Percentiles rank a stretch among this genome's conserved stretches.
Conservation (phyloP, 306 rosid species). For the Fragaria iinumae region DNA sequence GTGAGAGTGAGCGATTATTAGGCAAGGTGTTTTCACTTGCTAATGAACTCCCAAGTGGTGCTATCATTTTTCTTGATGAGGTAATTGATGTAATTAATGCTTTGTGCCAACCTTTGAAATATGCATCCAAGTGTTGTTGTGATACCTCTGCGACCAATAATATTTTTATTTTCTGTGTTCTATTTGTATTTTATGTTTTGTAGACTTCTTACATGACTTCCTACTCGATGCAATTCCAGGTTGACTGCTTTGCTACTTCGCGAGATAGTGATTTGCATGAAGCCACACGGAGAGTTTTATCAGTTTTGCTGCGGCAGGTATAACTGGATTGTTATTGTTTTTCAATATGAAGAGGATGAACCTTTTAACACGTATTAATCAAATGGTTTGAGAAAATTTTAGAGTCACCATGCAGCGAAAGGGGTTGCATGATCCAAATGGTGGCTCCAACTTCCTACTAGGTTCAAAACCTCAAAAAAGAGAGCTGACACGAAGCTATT, state of each 20-base stretch:
- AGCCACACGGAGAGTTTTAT: conserved; percentile 83
- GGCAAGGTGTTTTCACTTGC: conserved; percentile 86
- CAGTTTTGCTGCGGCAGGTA: conserved; percentile 63
- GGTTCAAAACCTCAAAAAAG: not conserved
- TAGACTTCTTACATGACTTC: not conserved
- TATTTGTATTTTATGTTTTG: not conserved
- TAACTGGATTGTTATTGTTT: conserved; percentile 5
- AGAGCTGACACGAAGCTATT: not conserved
- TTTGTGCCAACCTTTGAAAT: not conserved
- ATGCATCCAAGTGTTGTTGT: not conserved
- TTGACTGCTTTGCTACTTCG: conserved; percentile 78
- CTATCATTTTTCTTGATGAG: conserved; percentile 88
- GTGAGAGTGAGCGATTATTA: conserved; percentile 85
- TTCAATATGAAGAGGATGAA: not conserved
- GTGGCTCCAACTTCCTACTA: not conserved
- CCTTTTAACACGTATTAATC: not conserved
- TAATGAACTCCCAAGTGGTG: conserved; percentile 69
- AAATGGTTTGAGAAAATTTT: not conserved
- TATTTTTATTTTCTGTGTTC: not conserved
- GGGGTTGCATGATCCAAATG: not conserved
- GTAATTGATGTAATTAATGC: conserved; percentile 37
- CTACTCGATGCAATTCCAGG: conserved; percentile 30
- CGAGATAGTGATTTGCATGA: conserved; percentile 87
- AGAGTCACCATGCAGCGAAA: not conserved
- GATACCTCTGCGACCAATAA: not conserved